Percentiles rank a stretch among this genome's conserved stretches.
Evolutionary conservation across 805 yeast species (phyloP).

Genomic region (Sungouiella blattae): DNA sequence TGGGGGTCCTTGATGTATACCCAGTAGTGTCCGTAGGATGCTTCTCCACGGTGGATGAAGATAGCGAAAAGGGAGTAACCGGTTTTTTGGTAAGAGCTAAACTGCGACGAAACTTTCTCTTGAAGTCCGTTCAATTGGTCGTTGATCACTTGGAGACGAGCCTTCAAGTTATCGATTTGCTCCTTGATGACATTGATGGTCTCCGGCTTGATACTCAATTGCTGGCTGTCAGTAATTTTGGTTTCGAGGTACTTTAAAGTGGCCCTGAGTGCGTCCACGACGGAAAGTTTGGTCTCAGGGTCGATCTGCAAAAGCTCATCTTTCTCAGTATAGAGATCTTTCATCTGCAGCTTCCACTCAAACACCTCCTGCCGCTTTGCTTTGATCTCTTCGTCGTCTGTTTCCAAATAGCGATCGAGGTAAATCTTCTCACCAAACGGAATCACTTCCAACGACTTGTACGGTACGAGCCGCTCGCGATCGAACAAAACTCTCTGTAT

Average conservation of each 20-base stretch:
- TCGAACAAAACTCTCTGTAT: slow-evolving; percentile 93
- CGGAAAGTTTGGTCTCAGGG: slow-evolving; percentile 27
- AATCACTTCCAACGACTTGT: slow-evolving; percentile 77
- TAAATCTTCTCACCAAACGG: slow-evolving; percentile 76
- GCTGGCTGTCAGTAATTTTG: slow-evolving; percentile 32
- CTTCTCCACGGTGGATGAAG: slow-evolving; percentile 94
- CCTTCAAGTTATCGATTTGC: slow-evolving; percentile 45
- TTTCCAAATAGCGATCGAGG: slow-evolving; percentile 83
- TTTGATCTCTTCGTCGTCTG: slow-evolving; percentile 54
- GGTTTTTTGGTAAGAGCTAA: slow-evolving; percentile 52
- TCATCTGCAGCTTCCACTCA: slow-evolving; percentile 58
- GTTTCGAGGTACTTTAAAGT: slow-evolving; percentile 55
- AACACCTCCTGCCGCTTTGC: slow-evolving; percentile 53
- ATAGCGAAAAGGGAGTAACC: slow-evolving; percentile 88
- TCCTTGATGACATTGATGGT: slow-evolving; percentile 47
- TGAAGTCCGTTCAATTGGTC: slow-evolving; percentile 44
- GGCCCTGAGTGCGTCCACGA: slow-evolving; percentile 45
- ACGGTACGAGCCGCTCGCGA: slow-evolving; percentile 64
- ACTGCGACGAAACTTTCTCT: slow-evolving; percentile 53
- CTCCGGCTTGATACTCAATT: slow-evolving; percentile 36
- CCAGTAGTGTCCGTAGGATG: slow-evolving; percentile 97
- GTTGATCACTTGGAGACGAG: slow-evolving; percentile 42
- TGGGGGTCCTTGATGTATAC: slow-evolving; percentile 79
- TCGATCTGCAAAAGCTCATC: slow-evolving; percentile 42
- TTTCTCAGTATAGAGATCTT: slow-evolving; percentile 41